Evolutionary conservation across 2,329 filamentous ascomycete species (phyloP).

Genomic region (Amphichorda felina): DNA sequence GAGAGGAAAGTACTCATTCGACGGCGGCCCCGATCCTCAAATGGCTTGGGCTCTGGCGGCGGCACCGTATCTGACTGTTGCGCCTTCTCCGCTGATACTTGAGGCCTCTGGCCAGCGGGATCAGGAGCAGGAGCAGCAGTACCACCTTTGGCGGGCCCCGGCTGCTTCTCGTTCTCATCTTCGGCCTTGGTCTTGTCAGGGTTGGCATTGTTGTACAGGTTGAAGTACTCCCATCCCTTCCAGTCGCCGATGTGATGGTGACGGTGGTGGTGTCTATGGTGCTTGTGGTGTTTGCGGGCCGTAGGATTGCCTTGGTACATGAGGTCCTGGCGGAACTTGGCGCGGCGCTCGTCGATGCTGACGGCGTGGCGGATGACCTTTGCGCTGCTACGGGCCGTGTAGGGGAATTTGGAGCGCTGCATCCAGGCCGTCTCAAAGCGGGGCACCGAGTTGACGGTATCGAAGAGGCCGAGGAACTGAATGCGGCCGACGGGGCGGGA

Average conservation of each 20-base stretch:
- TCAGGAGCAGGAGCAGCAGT: no score
- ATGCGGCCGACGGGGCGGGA: slow-evolving; percentile 63
- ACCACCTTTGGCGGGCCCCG: no score
- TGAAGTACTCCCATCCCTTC: slow-evolving; percentile 3
- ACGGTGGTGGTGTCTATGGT: slow-evolving; percentile 7
- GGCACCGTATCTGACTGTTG: no score
- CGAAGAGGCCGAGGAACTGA: slow-evolving; percentile 67
- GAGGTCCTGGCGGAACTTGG: slow-evolving; percentile 61
- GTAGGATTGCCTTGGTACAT: slow-evolving; percentile 37
- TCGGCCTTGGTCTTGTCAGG: neutral
- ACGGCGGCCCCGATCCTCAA: no score
- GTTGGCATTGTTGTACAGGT: neutral
- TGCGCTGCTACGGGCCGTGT: slow-evolving; percentile 45
- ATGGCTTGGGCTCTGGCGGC: no score
- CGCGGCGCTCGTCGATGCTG: slow-evolving; percentile 57
- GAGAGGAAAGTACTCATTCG: no score
- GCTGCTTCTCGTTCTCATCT: neutral
- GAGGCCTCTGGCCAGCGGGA: no score
- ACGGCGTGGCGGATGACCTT: slow-evolving; percentile 58
- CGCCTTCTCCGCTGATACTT: no score
- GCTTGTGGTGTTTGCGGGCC: slow-evolving; percentile 6
- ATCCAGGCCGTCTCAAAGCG: slow-evolving; percentile 68
- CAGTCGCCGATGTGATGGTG: slow-evolving; percentile 13
- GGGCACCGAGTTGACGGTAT: slow-evolving; percentile 72
- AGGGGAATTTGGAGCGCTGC: slow-evolving; percentile 67